phyloP scores from a whole-genome alignment of 1,139 yeast genomes.

The Scheffersomyces stambukii region DNA sequence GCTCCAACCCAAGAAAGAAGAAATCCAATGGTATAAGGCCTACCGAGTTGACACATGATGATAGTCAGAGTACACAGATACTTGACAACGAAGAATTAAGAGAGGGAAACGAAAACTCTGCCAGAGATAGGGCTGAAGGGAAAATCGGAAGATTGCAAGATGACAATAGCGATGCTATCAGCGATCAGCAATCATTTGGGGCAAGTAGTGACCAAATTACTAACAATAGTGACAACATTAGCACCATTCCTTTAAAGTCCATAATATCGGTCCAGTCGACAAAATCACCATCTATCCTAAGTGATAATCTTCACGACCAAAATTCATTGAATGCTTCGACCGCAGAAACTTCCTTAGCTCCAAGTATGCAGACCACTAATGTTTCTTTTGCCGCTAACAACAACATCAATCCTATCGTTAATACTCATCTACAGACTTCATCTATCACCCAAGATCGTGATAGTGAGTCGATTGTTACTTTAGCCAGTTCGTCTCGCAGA shows the following conservation, averaged over 20 bases:
- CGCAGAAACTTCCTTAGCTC: constrained; percentile 51
- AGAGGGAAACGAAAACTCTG: background rate
- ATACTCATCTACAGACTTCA: constrained; percentile 5
- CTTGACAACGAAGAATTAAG: background rate
- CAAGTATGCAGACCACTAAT: constrained; percentile 20
- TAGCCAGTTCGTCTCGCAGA: constrained; percentile 50
- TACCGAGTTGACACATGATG: background rate
- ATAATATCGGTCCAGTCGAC: constrained; percentile 48
- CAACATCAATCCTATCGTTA: constrained; percentile 2
- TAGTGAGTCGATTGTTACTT: constrained; percentile 51
- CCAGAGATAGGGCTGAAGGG: too few species aligned
- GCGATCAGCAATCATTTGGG: constrained; percentile 6
- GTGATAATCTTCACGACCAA: constrained; percentile 38
- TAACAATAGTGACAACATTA: constrained; percentile 25
- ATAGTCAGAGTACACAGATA: constrained; percentile 1
- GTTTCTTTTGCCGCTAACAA: constrained; percentile 8
- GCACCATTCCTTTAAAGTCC: constrained; percentile 52
- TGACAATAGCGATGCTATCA: constrained; percentile 1
- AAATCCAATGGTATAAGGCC: too few species aligned
- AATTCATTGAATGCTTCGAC: constrained; percentile 44
- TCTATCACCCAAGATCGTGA: constrained; percentile 31
- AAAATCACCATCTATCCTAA: constrained; percentile 38
- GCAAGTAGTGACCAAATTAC: constrained; percentile 7
- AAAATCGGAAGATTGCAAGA: background rate
- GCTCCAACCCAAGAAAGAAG: too few species aligned